Percentiles rank a stretch among this genome's conserved stretches.
phyloP scores from a whole-genome alignment of 805 yeast genomes.

The Lachancea kluyveri region DNA sequence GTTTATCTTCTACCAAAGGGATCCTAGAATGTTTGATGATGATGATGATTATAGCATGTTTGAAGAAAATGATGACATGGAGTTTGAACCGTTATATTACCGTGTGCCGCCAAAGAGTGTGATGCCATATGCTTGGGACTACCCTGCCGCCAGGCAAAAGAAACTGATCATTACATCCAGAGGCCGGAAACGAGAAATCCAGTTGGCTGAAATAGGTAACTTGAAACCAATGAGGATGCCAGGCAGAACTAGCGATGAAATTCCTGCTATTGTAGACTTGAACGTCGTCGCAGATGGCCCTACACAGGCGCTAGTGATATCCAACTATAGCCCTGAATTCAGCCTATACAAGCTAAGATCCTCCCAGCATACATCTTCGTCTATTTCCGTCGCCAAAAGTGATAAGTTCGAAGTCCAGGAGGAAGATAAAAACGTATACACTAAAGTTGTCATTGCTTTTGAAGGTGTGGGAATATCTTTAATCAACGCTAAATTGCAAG shows the following conservation, averaged over 20 bases:
- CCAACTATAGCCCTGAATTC: constrained; percentile 71
- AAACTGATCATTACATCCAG: constrained; percentile 70
- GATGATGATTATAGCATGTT: constrained; percentile 43
- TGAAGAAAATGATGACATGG: constrained; percentile 44
- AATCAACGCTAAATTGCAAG: constrained; percentile 64
- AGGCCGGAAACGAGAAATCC: constrained; percentile 70
- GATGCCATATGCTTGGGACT: constrained; percentile 98
- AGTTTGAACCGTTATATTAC: constrained; percentile 74
- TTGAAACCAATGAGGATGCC: constrained; percentile 80
- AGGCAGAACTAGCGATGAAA: constrained; percentile 32
- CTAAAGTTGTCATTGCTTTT: constrained; percentile 50
- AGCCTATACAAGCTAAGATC: constrained; percentile 59
- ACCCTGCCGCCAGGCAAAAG: constrained; percentile 81
- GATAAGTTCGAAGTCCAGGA: constrained; percentile 48
- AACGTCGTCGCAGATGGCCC: constrained; percentile 97
- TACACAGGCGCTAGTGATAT: constrained; percentile 76
- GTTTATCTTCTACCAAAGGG: constrained; percentile 78
- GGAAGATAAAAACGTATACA: constrained; percentile 31
- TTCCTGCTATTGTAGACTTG: constrained; percentile 61
- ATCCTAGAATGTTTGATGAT: constrained; percentile 46
- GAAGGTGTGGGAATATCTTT: constrained; percentile 87
- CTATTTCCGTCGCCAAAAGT: constrained; percentile 28
- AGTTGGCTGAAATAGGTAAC: constrained; percentile 89
- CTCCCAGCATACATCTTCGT: constrained; percentile 27
- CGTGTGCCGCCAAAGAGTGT: constrained; percentile 83